Percentiles rank a stretch among this genome's conserved stretches.
Evolutionary conservation across 176 grass and related monocot genomes (phyloP).

Genomic region (Zea mays): DNA sequence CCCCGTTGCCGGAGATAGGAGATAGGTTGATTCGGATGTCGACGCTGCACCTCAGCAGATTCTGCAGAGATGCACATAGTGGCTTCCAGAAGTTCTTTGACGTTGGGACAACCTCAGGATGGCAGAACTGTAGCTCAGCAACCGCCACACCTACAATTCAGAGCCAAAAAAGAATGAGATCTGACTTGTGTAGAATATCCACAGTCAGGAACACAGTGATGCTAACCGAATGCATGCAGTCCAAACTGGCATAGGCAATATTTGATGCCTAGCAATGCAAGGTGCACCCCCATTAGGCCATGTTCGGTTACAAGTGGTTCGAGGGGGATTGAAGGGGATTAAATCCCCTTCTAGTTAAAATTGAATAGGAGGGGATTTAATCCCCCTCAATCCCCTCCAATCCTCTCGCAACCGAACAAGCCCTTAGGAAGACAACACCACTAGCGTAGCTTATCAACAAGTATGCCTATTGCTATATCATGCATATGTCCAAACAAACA

Average conservation of each 20-base stretch:
- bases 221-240: background rate
- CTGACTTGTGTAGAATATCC: background rate
- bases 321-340: no score
- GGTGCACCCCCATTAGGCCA: background rate
- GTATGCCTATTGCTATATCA: constrained; percentile 14
- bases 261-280: constrained; percentile 10
- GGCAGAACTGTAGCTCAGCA: constrained; percentile 66
- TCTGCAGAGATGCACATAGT: constrained; percentile 65
- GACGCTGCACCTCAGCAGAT: constrained; percentile 69
- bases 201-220: constrained; percentile 3
- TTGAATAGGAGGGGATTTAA: no score
- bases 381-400: no score
- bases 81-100: constrained; percentile 64
- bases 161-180: constrained; percentile 27
- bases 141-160: constrained; percentile 56
- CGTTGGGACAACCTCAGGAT: constrained; percentile 50
- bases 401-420: no score
- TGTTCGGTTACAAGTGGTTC: no score
- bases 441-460: constrained; percentile 14
- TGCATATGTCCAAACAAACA: constrained; percentile 35
- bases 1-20: constrained; percentile 24
- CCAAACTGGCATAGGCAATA: background rate
- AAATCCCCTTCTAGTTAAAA: no score
- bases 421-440: constrained; percentile 22
- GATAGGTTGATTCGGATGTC: constrained; percentile 68